phyloP scores from a whole-genome alignment of 352 stramenopile genomes.

The Blastocystis sp. region DNA sequence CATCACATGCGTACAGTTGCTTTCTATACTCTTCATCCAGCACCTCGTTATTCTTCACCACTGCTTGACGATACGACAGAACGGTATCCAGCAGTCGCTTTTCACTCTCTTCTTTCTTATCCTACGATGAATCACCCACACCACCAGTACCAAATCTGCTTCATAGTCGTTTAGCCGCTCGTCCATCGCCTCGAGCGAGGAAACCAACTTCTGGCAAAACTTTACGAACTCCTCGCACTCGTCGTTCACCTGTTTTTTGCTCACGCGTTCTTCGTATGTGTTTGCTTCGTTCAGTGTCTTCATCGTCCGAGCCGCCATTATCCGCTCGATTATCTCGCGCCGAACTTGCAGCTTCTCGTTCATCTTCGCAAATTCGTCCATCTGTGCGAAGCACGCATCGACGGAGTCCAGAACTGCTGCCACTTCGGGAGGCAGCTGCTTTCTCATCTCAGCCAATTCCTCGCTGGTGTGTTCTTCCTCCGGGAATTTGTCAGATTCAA shows the following conservation, averaged over 20 bases:
- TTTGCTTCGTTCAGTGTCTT: neutral
- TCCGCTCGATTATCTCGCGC: neutral
- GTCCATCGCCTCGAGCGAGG: neutral
- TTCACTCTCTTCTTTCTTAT: neutral
- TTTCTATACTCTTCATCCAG: neutral
- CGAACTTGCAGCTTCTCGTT: neutral
- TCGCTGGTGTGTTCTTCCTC: neutral
- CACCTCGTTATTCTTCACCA: neutral
- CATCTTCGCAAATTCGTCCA: neutral
- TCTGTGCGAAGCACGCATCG: neutral
- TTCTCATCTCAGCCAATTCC: neutral
- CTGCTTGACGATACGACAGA: neutral
- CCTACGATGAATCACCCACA: neutral
- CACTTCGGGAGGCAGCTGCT: neutral
- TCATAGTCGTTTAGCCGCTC: neutral
- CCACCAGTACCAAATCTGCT: neutral
- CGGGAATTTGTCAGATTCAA: too few species aligned
- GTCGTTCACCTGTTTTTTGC: neutral
- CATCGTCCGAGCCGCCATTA: neutral
- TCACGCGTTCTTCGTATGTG: neutral
- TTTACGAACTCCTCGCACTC: neutral
- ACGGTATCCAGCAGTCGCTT: neutral
- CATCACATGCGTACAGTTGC: neutral
- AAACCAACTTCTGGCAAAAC: neutral
- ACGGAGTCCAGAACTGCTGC: neutral